Conservation (phyloP, 768 basidiomycete genomes). For the Termitomyces eurrhizus region DNA sequence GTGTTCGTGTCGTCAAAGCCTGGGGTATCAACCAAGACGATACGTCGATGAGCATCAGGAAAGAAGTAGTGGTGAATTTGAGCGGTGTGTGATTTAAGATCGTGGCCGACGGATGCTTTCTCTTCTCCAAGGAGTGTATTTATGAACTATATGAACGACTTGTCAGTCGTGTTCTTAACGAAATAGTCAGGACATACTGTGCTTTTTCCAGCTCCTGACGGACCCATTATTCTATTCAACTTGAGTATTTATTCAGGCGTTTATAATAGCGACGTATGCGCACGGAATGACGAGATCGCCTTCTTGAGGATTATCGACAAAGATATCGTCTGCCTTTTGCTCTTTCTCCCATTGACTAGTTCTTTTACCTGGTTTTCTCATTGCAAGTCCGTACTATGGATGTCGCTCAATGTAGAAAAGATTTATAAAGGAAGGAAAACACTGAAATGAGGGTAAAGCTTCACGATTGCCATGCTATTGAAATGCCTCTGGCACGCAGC, state of each 20-base stretch:
- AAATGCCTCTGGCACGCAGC: neutral
- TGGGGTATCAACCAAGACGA: conserved; percentile 20
- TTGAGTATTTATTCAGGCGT: neutral
- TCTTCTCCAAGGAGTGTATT: conserved; percentile 3
- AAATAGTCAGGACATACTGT: conserved; percentile 6
- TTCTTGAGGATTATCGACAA: conserved; percentile 6
- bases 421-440: neutral
- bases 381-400: neutral
- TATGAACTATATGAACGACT: conserved; percentile 1
- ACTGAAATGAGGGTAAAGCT: too few species aligned
- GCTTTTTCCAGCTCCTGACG: conserved; percentile 19
- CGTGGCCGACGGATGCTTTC: conserved; percentile 9
- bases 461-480: neutral
- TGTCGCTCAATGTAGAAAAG: neutral
- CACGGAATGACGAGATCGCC: conserved; percentile 17
- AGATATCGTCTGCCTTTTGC: conserved; percentile 5
- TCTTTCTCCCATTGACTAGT: conserved; percentile 9
- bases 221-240: conserved; percentile 12
- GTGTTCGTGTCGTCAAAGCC: conserved; percentile 19
- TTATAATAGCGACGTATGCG: conserved; percentile 4
- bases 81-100: conserved; percentile 9
- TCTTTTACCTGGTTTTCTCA: neutral
- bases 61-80: conserved; percentile 9
- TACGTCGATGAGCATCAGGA: conserved; percentile 8
- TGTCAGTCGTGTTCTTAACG: neutral